Evolutionary conservation across 257 asterid species (phyloP), one percentile per base, ranked within the genome.

Genomic region (Primulina huaijiensis): DNA sequence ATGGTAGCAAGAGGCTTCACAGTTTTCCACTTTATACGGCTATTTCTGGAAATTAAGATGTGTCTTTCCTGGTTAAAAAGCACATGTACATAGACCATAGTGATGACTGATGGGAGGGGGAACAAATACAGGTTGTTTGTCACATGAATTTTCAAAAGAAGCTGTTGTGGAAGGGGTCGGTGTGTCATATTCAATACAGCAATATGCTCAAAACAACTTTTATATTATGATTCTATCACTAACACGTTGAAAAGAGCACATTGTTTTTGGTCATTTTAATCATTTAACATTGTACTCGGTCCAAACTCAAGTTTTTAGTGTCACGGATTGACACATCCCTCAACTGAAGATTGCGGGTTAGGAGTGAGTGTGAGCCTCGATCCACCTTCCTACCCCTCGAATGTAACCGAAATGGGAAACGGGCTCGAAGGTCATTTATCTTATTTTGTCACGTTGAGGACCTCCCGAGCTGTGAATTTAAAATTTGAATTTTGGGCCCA

Each of bases 11-110:
- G 55, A 77, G 78, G 79, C 40, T 75, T 57, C 81, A 77, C 40
- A 83, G 64, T 62, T 83, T 86, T 76, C 77, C 79, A 3, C 70
- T 38, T 74, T 82, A 86, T 58, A 88, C 87, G 76, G 85, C 90
- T 4, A 89, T 85, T 83, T 85, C 95, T 53, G 85, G 70, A 86
- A 75, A 46, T 14, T 46, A 46, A 64, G 50, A 68, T 52, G 66
- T 60, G 16, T 69, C 6, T 25, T 25, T 2, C 27, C 2, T 25
- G 2, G 1, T 25, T 30, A 30, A 30, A 30, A 25, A 25, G 0
- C 0, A 37, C 43, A 37, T 8, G 43, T 8, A 12, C 43, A 7
- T 37, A 2, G 43, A 1, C 43, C 43, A 7, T 8, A 8, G 43
- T 37, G 43, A 16, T 46, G 7, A n/a, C n/a, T n/a, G n/a, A n/a